Evolutionary conservation across 2,329 filamentous ascomycete genomes (phyloP).

Genomic region (Fusarium neocosmosporiellum): DNA sequence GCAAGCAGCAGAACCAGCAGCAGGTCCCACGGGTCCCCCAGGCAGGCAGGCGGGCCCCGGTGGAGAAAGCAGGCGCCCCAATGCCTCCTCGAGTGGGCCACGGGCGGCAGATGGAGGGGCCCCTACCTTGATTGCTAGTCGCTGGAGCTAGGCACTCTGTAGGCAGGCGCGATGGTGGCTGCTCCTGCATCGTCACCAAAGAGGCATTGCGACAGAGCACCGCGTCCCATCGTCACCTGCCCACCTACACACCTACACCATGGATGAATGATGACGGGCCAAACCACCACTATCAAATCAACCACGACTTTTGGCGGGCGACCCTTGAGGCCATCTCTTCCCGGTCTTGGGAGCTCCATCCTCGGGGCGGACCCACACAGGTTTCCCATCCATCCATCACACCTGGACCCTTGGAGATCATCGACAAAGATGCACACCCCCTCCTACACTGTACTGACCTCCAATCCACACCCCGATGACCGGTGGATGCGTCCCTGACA

Average conservation of each 20-base stretch:
- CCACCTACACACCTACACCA: constrained; percentile 14
- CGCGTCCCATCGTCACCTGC: constrained; percentile 33
- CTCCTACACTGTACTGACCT: neutral
- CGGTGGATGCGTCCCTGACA: constrained; percentile 40
- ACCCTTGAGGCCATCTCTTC: neutral
- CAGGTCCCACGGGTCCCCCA: neutral
- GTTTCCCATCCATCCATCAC: neutral
- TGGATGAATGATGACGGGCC: constrained; percentile 2
- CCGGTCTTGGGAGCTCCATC: neutral
- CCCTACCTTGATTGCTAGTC: neutral
- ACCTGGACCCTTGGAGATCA: constrained; percentile 20
- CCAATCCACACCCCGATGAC: constrained; percentile 15
- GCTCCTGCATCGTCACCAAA: constrained; percentile 11
- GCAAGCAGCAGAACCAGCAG: neutral
- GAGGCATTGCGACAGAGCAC: constrained; percentile 23
- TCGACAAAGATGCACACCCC: constrained; percentile 20
- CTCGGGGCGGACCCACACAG: constrained; percentile 21
- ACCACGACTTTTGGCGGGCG: neutral
- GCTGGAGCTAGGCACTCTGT: constrained; percentile 1
- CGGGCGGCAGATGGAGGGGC: constrained; percentile 3
- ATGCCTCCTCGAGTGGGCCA: neutral
- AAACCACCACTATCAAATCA: constrained; percentile 9
- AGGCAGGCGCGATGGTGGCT: constrained; percentile 3
- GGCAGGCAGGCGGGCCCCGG: neutral
- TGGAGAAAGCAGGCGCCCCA: neutral